phyloP scores from a whole-genome alignment of 768 basidiomycete species.

The Leccinum incarnatum region DNA sequence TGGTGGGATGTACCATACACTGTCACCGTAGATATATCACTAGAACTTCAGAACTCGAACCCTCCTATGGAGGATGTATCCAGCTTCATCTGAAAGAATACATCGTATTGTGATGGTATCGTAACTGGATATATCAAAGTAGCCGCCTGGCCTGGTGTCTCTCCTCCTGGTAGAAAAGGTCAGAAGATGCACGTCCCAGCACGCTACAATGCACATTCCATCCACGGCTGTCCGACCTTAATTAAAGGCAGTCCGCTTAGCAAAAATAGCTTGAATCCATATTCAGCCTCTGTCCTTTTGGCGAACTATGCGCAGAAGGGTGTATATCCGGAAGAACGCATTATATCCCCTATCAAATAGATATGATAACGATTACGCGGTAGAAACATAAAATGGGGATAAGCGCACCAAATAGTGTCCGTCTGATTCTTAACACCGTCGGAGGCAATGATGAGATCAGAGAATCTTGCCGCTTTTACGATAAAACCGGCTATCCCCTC shows the following conservation, averaged over 20 bases:
- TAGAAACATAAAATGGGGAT: not conserved
- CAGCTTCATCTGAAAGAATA: not conserved
- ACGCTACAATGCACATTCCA: not conserved
- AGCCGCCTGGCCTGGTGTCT: not conserved
- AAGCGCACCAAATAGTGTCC: constrained; percentile 18
- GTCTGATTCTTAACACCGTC: constrained; percentile 25
- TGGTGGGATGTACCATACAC: not conserved
- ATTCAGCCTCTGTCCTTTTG: constrained; percentile 15
- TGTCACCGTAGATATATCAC: not conserved
- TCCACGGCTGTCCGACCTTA: constrained; percentile 21
- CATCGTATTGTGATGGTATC: not conserved
- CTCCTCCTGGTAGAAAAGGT: constrained; percentile 11
- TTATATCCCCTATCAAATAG: constrained; percentile 15
- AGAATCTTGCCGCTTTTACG: constrained; percentile 8
- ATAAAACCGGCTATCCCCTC: constrained; percentile 15
- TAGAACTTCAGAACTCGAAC: not conserved
- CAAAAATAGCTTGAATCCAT: constrained; percentile 6
- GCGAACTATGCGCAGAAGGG: constrained; percentile 26
- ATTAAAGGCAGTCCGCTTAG: constrained; percentile 13
- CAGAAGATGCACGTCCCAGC: constrained; percentile 18
- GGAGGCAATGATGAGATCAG: constrained; percentile 25
- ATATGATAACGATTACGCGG: not conserved
- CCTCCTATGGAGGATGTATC: not conserved
- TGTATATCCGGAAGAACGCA: constrained; percentile 20
- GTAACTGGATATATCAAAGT: not conserved